Conservation (phyloP, 371 early-diverging fungal species). For the Lichtheimia corymbifera region DNA sequence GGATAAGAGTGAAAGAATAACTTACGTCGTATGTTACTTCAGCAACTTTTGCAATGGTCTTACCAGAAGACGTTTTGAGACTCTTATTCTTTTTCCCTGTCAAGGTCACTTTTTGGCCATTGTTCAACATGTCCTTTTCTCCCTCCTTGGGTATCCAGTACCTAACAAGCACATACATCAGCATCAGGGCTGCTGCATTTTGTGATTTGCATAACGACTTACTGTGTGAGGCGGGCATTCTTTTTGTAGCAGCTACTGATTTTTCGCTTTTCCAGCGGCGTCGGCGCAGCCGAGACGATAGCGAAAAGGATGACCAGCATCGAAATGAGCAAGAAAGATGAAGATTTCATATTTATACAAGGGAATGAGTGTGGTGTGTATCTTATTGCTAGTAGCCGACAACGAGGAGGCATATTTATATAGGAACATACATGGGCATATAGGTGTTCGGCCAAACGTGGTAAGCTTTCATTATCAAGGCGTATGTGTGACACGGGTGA, state of each 20-base stretch:
- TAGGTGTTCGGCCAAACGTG: no score
- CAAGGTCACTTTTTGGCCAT: constrained; percentile 20
- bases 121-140: constrained; percentile 25
- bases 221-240: constrained; percentile 20
- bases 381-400: no score
- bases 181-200: background rate
- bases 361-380: no score
- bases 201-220: background rate
- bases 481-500: no score
- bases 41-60: constrained; percentile 30
- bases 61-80: constrained; percentile 20
- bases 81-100: constrained; percentile 20
- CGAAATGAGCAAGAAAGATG: background rate
- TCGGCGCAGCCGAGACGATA: background rate
- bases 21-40: constrained; percentile 17
- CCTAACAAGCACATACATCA: background rate
- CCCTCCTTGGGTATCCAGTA: constrained; percentile 40
- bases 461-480: no score
- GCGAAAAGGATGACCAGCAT: background rate
- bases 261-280: constrained; percentile 12
- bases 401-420: no score
- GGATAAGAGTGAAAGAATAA: no score
- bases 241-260: constrained; percentile 21
- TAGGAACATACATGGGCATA: no score
- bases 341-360: no score